Conservation (phyloP, 2,329 filamentous ascomycete genomes). For the Alternaria rosae region DNA sequence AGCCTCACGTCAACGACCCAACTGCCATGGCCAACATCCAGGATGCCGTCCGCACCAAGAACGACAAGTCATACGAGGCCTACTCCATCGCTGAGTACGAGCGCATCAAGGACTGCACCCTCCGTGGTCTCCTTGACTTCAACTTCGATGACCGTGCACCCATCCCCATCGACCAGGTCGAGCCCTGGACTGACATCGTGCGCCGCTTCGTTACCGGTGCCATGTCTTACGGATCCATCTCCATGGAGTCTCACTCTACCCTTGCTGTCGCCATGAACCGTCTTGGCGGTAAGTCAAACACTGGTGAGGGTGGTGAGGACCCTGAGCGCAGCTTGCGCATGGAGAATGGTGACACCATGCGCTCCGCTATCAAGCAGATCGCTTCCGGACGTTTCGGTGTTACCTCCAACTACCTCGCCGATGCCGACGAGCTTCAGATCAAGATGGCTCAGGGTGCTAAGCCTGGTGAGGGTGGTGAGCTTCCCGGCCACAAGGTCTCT, state of each 20-base stretch:
- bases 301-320: conserved; percentile 95
- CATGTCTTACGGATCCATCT: conserved; percentile 99
- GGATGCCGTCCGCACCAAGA: conserved; percentile 94
- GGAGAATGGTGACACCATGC: conserved; percentile 94
- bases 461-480: conserved; percentile 95
- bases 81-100: conserved; percentile 94
- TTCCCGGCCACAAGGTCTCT: conserved; percentile 96
- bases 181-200: conserved; percentile 98
- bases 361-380: conserved; percentile 97
- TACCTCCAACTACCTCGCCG: conserved; percentile 91
- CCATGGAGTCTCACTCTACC: conserved; percentile 97
- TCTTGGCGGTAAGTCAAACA: conserved; percentile 95
- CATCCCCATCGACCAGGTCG: conserved; percentile 94
- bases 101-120: conserved; percentile 94
- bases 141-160: conserved; percentile 86
- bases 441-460: conserved; percentile 99
- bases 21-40: conserved; percentile 96
- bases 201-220: conserved; percentile 95
- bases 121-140: conserved; percentile 93
- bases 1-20: conserved; percentile 94
- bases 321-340: conserved; percentile 85
- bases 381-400: conserved; percentile 96
- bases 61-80: conserved; percentile 97
- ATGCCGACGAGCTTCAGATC: conserved; percentile 96
- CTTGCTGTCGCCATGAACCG: conserved; percentile 96